Base-by-base conservation (phyloP, 176 grass and related monocot species). In the Neostapfia colusana region DNA sequence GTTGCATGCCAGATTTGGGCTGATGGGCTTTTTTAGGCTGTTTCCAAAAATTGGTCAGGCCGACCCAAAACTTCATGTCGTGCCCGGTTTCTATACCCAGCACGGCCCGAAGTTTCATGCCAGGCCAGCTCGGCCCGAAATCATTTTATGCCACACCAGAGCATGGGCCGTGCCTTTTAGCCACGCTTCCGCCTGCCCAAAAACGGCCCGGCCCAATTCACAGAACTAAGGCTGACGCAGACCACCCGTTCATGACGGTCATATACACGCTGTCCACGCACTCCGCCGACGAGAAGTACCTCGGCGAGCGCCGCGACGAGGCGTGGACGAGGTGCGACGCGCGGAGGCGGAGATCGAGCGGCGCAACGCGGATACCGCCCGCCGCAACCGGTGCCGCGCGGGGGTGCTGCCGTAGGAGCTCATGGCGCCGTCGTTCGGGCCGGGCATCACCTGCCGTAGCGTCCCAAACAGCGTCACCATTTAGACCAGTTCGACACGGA, bases 181-280 rank as follows among this genome's bases (percentile, higher is more conserved):
- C n/a, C n/a, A n/a, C n/a, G n/a, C n/a, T n/a, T n/a, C n/a, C n/a
- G n/a, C n/a, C n/a, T n/a, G n/a, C n/a, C n/a, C n/a, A n/a, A n/a
- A n/a, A n/a, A n/a, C n/a, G n/a, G n/a, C n/a, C n/a, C n/a, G n/a
- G n/a, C n/a, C n/a, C n/a, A n/a, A n/a, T n/a, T n/a, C n/a, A n/a
- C n/a, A n/a, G n/a, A n/a, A n/a, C n/a, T n/a, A n/a, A n/a, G n/a
- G n/a, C n/a, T n/a, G 8, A 92, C 85, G 58, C 92, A 99, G 82
- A 69, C 86, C 40, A 99, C 95, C 2, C 91, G 0, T 99, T 99
- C 86, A 92, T 99, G 91, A 99, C 95, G 9, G 92, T 99, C 45
- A 99, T 99, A 63, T 91, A 99, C 87, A 99, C 95, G 49, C 86
- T 99, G 2, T 99, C 95, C 20, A 99, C 95, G 40, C 95, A 99